These are phyloP conservation scores for Apiotrichum mycotoxinovorans DNA, from an alignment of 1,284 basidiomycete species.

Conservation along the genomic window DNA sequence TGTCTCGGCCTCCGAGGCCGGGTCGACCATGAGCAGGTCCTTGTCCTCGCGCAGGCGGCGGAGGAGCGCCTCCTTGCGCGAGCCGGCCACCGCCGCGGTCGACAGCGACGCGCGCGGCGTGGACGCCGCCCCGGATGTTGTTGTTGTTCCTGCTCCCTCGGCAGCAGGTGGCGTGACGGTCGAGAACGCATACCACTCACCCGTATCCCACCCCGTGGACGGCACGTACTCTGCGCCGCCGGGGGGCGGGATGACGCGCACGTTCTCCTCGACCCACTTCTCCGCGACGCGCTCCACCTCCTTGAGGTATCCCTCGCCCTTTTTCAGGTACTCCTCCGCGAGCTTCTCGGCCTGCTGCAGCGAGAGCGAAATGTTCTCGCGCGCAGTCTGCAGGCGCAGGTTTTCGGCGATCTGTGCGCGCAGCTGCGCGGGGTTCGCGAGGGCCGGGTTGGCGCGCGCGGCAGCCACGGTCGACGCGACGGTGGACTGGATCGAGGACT, in stretches of 20 bases:
- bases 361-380: slow-evolving; percentile 44
- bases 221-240: slow-evolving; percentile 51
- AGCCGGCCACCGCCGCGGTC: slow-evolving; percentile 38
- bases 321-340: slow-evolving; percentile 60
- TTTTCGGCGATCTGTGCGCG: slow-evolving; percentile 64
- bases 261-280: slow-evolving; percentile 58
- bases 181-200: slow-evolving; percentile 69
- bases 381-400: slow-evolving; percentile 54
- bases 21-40: slow-evolving; percentile 71
- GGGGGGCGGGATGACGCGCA: slow-evolving; percentile 82
- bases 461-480: slow-evolving; percentile 60
- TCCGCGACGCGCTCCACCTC: slow-evolving; percentile 63
- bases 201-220: slow-evolving; percentile 66
- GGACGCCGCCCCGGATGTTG: background rate
- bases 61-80: slow-evolving; percentile 69
- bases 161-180: slow-evolving; percentile 20
- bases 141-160: background rate
- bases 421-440: slow-evolving; percentile 51
- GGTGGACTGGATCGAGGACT: slow-evolving; percentile 56
- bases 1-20: slow-evolving; percentile 58
- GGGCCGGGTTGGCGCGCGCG: slow-evolving; percentile 51
- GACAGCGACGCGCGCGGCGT: slow-evolving; percentile 9
- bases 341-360: slow-evolving; percentile 76
- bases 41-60: slow-evolving; percentile 70
- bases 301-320: slow-evolving; percentile 63